A percentile compares a stretch with the other conserved stretches of the same genome.
Evolutionary conservation across 2,329 filamentous ascomycete genomes (phyloP).

Genomic region (Paramyrothecium sp.): DNA sequence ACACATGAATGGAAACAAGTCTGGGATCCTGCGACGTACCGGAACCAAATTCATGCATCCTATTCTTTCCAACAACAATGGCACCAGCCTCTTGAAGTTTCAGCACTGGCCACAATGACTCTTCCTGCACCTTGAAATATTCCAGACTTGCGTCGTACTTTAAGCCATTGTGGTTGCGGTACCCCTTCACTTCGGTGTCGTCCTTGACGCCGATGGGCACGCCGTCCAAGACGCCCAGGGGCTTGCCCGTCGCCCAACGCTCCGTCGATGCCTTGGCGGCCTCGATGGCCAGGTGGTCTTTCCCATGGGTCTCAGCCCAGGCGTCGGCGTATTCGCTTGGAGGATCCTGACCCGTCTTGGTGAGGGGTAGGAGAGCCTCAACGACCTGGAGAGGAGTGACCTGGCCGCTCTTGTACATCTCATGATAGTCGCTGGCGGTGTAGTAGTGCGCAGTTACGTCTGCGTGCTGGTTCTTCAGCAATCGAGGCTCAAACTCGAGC

Average conservation of each 20-base stretch:
- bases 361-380: constrained; percentile 69
- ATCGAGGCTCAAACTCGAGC: constrained; percentile 39
- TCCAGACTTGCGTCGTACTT: constrained; percentile 53
- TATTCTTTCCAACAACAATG: constrained; percentile 71
- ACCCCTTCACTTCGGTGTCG: constrained; percentile 70
- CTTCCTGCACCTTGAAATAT: constrained; percentile 47
- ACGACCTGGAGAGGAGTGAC: constrained; percentile 71
- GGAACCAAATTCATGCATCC: constrained; percentile 78
- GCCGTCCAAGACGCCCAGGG: constrained; percentile 72
- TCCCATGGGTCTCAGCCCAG: constrained; percentile 66
- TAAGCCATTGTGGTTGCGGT: constrained; percentile 65
- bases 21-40: constrained; percentile 37
- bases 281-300: constrained; percentile 56
- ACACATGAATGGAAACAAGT: constrained; percentile 17
- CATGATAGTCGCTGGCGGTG: constrained; percentile 74
- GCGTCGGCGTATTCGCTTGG: constrained; percentile 65
- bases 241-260: constrained; percentile 65
- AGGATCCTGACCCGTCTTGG: constrained; percentile 56
- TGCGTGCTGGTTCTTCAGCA: constrained; percentile 38
- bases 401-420: constrained; percentile 67
- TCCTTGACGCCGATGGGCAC: constrained; percentile 84
- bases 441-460: constrained; percentile 55
- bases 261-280: constrained; percentile 72
- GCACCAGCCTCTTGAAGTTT: constrained; percentile 74
- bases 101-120: constrained; percentile 68